Base-by-base conservation (phyloP, 2,329 filamentous ascomycete species). In the Penicillium italicum region DNA sequence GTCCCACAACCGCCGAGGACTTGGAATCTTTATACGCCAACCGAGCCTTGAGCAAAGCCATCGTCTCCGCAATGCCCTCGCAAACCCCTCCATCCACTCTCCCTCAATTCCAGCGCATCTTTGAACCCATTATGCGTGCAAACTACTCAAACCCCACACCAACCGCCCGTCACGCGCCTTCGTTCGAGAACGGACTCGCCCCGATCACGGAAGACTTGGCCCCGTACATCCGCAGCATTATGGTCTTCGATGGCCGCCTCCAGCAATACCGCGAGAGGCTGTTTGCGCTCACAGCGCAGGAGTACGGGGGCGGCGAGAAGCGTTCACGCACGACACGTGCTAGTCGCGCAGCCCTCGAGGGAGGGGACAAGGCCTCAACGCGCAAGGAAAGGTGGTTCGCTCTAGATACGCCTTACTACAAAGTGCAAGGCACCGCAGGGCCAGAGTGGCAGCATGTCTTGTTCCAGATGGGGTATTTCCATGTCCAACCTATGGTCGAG, bases 201-300 rank as follows among this genome's bases (percentile, higher is more conserved):
- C 77, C 86, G 20, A 84, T 96, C 31, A 80, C 83, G 0, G 76
- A 87, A 12, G 94, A 99, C 60, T 79, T 97, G 2, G 92, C 91
- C 0, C 94, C 95, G 0, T 97, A 90, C 70, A 83, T 97, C n/a
- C 88, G 95, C 11, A 81, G 82, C 36, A 97, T 99, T 57, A 85
- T 93, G 2, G 80, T 85, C 0, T 89, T 87, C 67, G 93, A 97
- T 64, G 77, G 85, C 20, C 80, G 79, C 1, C 80, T 94, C 1
- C 87, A 91, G 66, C 78, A 84, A 58, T 84, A 90, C 60, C 83
- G 90, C 11, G 70, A 83, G 8, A 80, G 81, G 18, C 72, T 89
- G 10, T 85, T 84, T 61, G 84, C 79, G 51, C 71, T 91, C 1
- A 73, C 89, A 12, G 84, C 82, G 50, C 82, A 86, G 33, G 56